Evolutionary conservation across 1,139 yeast genomes (phyloP), one percentile per base, ranked within the genome.

Genomic region (Meyerozyma athensensis): DNA sequence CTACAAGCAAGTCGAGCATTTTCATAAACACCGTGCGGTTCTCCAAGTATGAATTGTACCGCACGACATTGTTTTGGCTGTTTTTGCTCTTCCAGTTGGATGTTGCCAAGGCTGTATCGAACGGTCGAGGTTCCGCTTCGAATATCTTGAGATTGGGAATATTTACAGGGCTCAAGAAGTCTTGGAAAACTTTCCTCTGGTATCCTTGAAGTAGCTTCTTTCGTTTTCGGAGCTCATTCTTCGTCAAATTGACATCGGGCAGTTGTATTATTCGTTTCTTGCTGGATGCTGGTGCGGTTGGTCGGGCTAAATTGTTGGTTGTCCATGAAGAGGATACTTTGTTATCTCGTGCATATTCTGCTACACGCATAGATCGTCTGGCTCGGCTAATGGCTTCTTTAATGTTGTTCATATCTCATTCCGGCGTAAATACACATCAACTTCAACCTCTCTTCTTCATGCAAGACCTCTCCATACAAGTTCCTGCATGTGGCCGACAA

Each of bases 121-220:
- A 68, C 19, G 36, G 26, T 7, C 53, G 55, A 9, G 43, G 35
- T 8, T 46, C 39, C 8, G 59, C 54, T 34, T 54, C 56, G 36
- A 55, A 60, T 2, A 61, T 51, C 48, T 65, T 68, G 37, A 70
- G 53, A 39, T 64, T 53, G 5, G 62, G 58, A 37, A 68, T 61
- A 8, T 54, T 52, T 20, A 70, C 49, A 1, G 74, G 74, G 28
- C 49, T 47, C 9, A 70, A 45, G 40, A 67, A 70, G 32, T 66
- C 65, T 38, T 58, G 62, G 44, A 55, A 68, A 14, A 54, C 43
- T 36, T 54, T 49, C 31, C 53, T 45, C 42, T 62, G 65, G 39
- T 48, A 49, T 18, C 47, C 43, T 2, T 45, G 36, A 6, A 51
- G 44, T 14, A 47, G 31, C 3, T 46, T 52, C 13, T 39, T 43